Evolutionary conservation across 2,329 filamentous ascomycete genomes (phyloP), one percentile per base, ranked within the genome.

Genomic region (Ophiostoma himal-ulmi): DNA sequence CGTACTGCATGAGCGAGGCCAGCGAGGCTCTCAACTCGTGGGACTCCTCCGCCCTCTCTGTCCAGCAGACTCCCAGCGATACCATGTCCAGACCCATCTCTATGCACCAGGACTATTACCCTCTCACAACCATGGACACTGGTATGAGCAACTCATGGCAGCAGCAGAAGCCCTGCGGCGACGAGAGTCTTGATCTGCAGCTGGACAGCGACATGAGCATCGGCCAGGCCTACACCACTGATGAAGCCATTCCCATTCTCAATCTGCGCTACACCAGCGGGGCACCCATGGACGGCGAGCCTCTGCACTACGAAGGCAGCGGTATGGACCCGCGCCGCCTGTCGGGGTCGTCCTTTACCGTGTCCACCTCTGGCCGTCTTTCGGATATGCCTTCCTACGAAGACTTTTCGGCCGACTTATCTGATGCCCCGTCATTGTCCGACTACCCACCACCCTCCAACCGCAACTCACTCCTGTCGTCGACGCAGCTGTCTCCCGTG

Each of bases 281-380:
- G 78, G n/a, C 52, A 57, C 22, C 52, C n/a, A 57, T 57, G 22
- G 86, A 88, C n/a, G 79, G 81, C 69, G 85, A 87, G 48, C 73
- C 79, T 22, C 75, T 85, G 72, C 81, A 80, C 71, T 82, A 85
- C 72, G 86, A 88, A 57, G 80, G 83, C 69, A 81, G 80, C 69
- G 81, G 80, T n/a, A 78, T 84, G 65, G 84, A 86, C 73, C 82
- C 84, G 66, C 84, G 89, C 71, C 85, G 89, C 72, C 85, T 91
- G 82, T 91, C 90, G 26, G 89, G 89, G 67, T 91, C 90, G 2
- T 91, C 90, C 0, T 91, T 91, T 76, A 90, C 89, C 54, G 85
- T 92, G 80, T 92, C 90, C 20, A 91, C 86, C 0, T 85, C 85
- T 60, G 85, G 88, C 30, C 83, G 83, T 30, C 81, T 90, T 60